phyloP scores from a whole-genome alignment of 2,329 filamentous ascomycete genomes.

The Parastagonospora avenae region DNA sequence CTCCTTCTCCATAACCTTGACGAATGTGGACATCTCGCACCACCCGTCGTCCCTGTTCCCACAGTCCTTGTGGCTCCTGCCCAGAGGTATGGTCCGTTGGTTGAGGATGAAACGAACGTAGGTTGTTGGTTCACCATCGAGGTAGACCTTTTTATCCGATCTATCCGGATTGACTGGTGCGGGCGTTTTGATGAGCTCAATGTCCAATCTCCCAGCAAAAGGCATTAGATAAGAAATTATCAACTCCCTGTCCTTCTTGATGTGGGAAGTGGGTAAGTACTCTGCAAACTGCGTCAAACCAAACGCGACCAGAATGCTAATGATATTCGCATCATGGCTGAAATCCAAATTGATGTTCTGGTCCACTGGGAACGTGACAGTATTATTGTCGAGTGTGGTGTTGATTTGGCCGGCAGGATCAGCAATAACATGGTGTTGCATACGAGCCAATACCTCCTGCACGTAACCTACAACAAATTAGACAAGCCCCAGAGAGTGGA shows the following conservation, averaged over 20 bases:
- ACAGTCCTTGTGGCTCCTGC: conserved; percentile 69
- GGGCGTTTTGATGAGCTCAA: conserved; percentile 73
- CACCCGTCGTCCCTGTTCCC: conserved; percentile 72
- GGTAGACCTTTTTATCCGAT: conserved; percentile 51
- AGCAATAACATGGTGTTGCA: conserved; percentile 65
- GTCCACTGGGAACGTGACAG: conserved; percentile 72
- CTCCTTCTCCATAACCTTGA: conserved; percentile 66
- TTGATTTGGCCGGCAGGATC: conserved; percentile 58
- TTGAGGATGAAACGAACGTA: conserved; percentile 79
- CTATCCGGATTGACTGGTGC: conserved; percentile 57
- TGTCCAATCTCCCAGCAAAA: conserved; percentile 74
- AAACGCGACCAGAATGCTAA: conserved; percentile 72
- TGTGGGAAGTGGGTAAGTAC: conserved; percentile 60
- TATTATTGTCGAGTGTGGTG: conserved; percentile 70
- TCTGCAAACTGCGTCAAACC: conserved; percentile 71
- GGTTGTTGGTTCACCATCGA: conserved; percentile 60
- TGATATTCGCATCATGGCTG: conserved; percentile 76
- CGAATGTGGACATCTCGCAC: conserved; percentile 74
- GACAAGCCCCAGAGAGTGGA: not conserved
- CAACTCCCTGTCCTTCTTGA: conserved; percentile 64
- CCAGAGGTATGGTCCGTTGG: conserved; percentile 73
- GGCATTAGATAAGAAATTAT: conserved; percentile 71
- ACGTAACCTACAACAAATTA: conserved; percentile 52
- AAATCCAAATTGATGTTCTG: conserved; percentile 80
- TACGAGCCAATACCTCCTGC: conserved; percentile 72